phyloP scores from a whole-genome alignment of 345 rosid genomes.

The Carallia pectinifolia region DNA sequence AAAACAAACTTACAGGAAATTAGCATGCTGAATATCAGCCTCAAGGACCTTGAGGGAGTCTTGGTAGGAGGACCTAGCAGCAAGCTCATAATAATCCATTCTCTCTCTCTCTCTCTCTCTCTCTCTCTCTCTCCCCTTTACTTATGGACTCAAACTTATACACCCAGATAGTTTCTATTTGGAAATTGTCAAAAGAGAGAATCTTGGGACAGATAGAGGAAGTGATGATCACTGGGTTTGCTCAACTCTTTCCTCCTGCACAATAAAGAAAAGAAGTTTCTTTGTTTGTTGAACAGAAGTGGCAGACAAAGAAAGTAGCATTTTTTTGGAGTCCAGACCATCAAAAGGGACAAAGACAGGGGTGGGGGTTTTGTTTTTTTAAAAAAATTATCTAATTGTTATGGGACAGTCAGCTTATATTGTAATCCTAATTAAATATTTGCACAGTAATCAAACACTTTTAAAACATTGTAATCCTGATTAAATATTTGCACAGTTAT shows the following conservation, averaged over 20 bases:
- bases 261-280: neutral
- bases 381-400: no score
- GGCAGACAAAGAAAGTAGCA: neutral
- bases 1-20: conserved; percentile 24
- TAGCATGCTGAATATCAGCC: conserved; percentile 53
- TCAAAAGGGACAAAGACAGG: no score
- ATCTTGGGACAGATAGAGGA: neutral
- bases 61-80: conserved; percentile 36
- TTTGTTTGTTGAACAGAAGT: neutral
- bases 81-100: conserved; percentile 36
- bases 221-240: no score
- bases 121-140: neutral
- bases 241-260: no score
- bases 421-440: no score
- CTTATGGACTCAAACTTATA: neutral
- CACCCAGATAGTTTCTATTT: neutral
- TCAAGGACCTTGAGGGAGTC: conserved; percentile 44
- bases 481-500: no score
- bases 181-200: no score
- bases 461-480: no score
- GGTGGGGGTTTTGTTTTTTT: no score
- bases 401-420: no score
- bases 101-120: neutral
- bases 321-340: neutral
- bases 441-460: no score